A percentile compares a stretch with the other conserved stretches of the same genome.
Evolutionary conservation across 1,284 basidiomycete genomes (phyloP).

Genomic region (Peniophora sp.): DNA sequence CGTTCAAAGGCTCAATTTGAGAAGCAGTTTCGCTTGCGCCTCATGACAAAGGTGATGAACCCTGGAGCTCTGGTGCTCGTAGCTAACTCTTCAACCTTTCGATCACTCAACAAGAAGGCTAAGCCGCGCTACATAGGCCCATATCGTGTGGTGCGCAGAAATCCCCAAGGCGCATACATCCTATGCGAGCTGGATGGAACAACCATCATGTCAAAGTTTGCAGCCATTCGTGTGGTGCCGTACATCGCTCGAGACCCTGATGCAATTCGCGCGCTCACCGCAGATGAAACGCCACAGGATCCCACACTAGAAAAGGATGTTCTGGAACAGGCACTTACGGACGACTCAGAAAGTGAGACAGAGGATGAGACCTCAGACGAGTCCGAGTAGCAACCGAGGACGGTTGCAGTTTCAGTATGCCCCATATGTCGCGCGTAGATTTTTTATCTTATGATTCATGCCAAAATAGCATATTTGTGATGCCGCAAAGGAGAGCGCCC

Average conservation of each 20-base stretch:
- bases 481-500: too few relatives aligned
- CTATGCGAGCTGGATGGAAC: conserved; percentile 8
- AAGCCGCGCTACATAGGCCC: conserved; percentile 21
- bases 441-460: too few relatives aligned
- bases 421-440: too few relatives aligned
- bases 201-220: background rate
- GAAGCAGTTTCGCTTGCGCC: conserved; percentile 1
- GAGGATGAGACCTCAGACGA: too few relatives aligned
- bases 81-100: conserved; percentile 18
- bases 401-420: background rate
- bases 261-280: background rate
- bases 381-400: background rate
- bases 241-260: conserved; percentile 2
- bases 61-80: conserved; percentile 20
- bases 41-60: conserved; percentile 8
- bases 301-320: background rate
- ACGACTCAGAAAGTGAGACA: background rate
- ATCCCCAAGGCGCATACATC: conserved; percentile 21
- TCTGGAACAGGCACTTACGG: background rate
- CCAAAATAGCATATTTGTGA: too few relatives aligned
- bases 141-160: conserved; percentile 16
- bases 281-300: background rate
- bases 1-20: conserved; percentile 11
- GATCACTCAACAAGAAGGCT: conserved; percentile 15
- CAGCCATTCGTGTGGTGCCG: background rate